Evolutionary conservation across 306 rosid species (phyloP), one percentile per base, ranked within the genome.

Genomic region (Hylodesmum podocarpum): DNA sequence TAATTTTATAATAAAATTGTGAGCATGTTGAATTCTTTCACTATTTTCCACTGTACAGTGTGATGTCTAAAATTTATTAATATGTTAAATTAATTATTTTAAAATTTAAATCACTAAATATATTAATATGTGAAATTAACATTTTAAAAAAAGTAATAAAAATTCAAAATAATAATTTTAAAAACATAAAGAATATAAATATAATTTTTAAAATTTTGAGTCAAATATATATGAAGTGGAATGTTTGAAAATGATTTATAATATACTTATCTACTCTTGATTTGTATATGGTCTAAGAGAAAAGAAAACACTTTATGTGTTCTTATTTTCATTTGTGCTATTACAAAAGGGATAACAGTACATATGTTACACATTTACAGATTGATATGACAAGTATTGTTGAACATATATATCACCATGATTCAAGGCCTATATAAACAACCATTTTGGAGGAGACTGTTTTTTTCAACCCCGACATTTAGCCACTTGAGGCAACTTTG

Each of bases 401-500:
- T 33, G 67, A 25, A 16, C 19, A 31, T 28, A 58, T 33, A 31
- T 28, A 58, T 33, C 41, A 6, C 44, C 67, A 33, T 31, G 4
- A 16, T 61, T 61, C 43, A 61, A 3, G 43, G 44, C 19, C 47
- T 12, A 47, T 12, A 47, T 46, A 29, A 69, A 18, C 75, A 27
- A 55, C 29, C 55, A 29, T 54, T 41, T 19, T n/a, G 15, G 13
- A 51, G 28, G 37, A 31, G 47, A 77, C 44, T 41, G 36, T 54
- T 53, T 65, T 44, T 66, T 77, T 37, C 47, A 53, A 66, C 34
- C 73, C 33, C 31, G 44, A 29, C n/a, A 36, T 12, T 53, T 59
- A 25, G 29, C 72, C 34, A 37, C 51, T 22, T 34, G 34, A n/a
- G 16, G 55, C n/a, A 76, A 76, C 15, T 66, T 76, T 37, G 6